Evolutionary conservation across 352 stramenopile genomes (phyloP), one percentile per base, ranked within the genome.

Genomic region (Halophytophthora batemanensis): DNA sequence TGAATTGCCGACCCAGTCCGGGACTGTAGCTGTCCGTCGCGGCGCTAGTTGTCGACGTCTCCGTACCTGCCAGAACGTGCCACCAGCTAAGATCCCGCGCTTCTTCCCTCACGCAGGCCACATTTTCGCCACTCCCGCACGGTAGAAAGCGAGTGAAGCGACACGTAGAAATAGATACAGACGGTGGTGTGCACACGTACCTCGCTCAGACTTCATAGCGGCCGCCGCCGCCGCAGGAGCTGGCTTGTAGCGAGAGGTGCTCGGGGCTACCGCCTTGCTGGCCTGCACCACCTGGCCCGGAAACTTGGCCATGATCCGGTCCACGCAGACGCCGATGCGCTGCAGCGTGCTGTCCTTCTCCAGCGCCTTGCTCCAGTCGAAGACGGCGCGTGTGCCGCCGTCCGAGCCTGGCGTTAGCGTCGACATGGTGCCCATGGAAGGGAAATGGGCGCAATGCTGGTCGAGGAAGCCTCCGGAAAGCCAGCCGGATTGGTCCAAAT

Each of bases 331-430:
- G 34, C 71, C 40, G 14, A 69, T 61, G 34, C 43, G 52, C 52
- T 60, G 34, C 17, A 75, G 25, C 22, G 61, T 52, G n/a, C 23
- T 23, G 53, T 78, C 65, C n/a, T 64, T 23, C 21, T 40, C 19
- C 13, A 78, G 48, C 8, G 56, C 69, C 21, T 43, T 36, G 37
- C 73, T 55, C 69, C 69, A 78, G 56, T 64, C 42, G 39, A 64
- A 77, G 15, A 40, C 49, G 33, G 39, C 19, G 29, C 23, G 19
- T 8, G 23, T 6, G 40, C 15, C 40, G 23, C 25, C 25, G 25
- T 8, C 25, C 25, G 25, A 4, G 25, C 25, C 25, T 8, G 25
- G 4, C 25, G 25, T 8, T 8, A 8, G 4, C 25, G 25, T 31
- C 25, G 25, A 31, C 25, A 31, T 31, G 25, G 25, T 8, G 25